Percentiles rank a stretch among this genome's conserved stretches.
Conservation (phyloP, 495 filamentous ascomycete genomes). For the Penicillium cinerascens region DNA sequence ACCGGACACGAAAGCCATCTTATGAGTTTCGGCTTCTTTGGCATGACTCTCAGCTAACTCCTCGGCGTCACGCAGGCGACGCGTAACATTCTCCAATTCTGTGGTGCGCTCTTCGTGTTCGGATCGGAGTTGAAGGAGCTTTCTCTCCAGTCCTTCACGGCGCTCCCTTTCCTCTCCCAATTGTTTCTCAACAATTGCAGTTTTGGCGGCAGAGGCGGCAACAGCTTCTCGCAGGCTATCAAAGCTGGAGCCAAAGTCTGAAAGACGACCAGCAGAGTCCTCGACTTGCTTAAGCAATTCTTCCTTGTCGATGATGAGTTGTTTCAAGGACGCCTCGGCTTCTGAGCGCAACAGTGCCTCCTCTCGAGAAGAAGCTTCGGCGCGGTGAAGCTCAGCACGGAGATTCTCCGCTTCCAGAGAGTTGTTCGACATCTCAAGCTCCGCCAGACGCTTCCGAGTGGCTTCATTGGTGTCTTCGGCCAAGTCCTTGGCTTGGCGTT, state of each 20-base stretch:
- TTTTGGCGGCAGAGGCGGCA: constrained; percentile 70
- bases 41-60: constrained; percentile 84
- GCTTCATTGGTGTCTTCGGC: constrained; percentile 86
- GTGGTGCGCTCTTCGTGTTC: constrained; percentile 81
- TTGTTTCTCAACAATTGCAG: constrained; percentile 70
- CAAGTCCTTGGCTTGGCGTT: constrained; percentile 72
- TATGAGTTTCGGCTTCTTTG: constrained; percentile 81
- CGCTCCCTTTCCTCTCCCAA: constrained; percentile 78
- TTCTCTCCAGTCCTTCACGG: constrained; percentile 73
- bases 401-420: constrained; percentile 79
- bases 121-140: constrained; percentile 70
- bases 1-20: constrained; percentile 78
- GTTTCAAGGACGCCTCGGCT: constrained; percentile 65
- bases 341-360: constrained; percentile 72
- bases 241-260: constrained; percentile 69
- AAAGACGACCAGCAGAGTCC: constrained; percentile 61
- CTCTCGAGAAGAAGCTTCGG: constrained; percentile 70
- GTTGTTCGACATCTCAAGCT: constrained; percentile 82
- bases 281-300: constrained; percentile 69
- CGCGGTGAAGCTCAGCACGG: constrained; percentile 76
- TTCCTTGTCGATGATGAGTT: constrained; percentile 78
- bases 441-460: constrained; percentile 74
- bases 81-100: constrained; percentile 72
- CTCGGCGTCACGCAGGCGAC: constrained; percentile 79
- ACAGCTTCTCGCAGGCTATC: constrained; percentile 75